Percentiles rank a stretch among this genome's conserved stretches.
Conservation (phyloP, 2,329 filamentous ascomycete genomes). For the Epichloe gansuensis region DNA sequence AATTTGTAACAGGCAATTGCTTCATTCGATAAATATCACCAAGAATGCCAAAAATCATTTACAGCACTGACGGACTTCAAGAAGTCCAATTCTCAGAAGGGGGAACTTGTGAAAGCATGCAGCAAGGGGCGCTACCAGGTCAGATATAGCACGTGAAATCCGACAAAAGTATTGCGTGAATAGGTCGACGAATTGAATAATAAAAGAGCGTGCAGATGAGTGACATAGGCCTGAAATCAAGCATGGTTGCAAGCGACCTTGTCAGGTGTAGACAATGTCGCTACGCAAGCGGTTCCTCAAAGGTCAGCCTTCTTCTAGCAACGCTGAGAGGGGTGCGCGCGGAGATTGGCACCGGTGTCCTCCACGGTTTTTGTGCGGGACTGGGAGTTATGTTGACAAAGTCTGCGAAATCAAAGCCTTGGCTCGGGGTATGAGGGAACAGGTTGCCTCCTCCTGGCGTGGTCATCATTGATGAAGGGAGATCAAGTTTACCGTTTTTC, state of each 20-base stretch:
- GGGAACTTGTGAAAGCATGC: background rate
- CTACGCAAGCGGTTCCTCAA: conserved; percentile 49
- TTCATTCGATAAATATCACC: background rate
- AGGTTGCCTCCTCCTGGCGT: conserved; percentile 62
- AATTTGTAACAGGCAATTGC: background rate
- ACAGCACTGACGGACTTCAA: background rate
- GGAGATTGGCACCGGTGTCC: conserved; percentile 54
- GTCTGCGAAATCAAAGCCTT: conserved; percentile 84
- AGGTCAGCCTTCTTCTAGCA: conserved; percentile 66
- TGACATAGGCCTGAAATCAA: background rate
- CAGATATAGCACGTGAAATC: background rate
- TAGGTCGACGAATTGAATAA: background rate
- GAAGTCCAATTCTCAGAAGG: background rate
- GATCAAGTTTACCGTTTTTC: conserved; percentile 51
- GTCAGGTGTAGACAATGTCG: conserved; percentile 3
- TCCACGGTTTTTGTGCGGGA: conserved; percentile 82
- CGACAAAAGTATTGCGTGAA: background rate
- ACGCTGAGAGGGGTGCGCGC: conserved; percentile 50
- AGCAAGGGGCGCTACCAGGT: background rate
- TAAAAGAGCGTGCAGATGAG: background rate
- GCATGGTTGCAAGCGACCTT: background rate
- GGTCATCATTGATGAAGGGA: conserved; percentile 81
- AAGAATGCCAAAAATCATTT: background rate
- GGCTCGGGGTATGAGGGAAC: conserved; percentile 66
- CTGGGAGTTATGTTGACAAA: conserved; percentile 97